These are phyloP conservation scores for Fusarium sp. DNA, from an alignment of 2,329 filamentous ascomycete species.

Conservation along the genomic window DNA sequence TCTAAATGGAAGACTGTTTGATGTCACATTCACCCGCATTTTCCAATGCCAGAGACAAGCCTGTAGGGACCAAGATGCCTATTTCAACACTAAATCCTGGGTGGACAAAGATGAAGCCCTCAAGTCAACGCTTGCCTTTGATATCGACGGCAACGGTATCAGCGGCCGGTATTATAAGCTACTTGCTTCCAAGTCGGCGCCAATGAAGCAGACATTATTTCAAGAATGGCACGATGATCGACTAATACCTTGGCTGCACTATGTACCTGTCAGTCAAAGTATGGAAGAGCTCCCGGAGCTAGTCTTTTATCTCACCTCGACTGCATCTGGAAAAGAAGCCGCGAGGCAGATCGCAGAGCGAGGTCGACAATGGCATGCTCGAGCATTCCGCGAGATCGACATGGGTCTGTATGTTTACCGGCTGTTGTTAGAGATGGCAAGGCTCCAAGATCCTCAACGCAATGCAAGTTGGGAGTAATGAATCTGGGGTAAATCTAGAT, in stretches of 20 bases:
- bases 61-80: constrained; percentile 48
- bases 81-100: constrained; percentile 45
- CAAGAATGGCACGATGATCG: constrained; percentile 68
- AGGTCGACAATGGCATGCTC: constrained; percentile 63
- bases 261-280: constrained; percentile 60
- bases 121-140: constrained; percentile 54
- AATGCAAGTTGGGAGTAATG: neutral
- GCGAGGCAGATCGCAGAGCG: constrained; percentile 61
- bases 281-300: constrained; percentile 63
- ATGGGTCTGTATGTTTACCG: constrained; percentile 64
- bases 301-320: constrained; percentile 56
- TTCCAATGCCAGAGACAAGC: constrained; percentile 52
- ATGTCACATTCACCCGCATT: constrained; percentile 52
- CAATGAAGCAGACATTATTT: constrained; percentile 62
- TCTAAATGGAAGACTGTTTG: neutral
- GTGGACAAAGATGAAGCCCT: constrained; percentile 48
- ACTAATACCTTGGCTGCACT: constrained; percentile 65
- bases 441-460: neutral
- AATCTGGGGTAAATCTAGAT: neutral
- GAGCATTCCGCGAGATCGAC: constrained; percentile 65
- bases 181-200: constrained; percentile 56
- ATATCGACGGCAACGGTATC: constrained; percentile 65
- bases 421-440: neutral
- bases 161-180: constrained; percentile 60
- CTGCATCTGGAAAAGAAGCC: constrained; percentile 55